Percentiles rank a stretch among this genome's conserved stretches.
These are phyloP conservation scores for Coprinopsis sp. DNA, from an alignment of 768 basidiomycete species.

Conservation along the genomic window DNA sequence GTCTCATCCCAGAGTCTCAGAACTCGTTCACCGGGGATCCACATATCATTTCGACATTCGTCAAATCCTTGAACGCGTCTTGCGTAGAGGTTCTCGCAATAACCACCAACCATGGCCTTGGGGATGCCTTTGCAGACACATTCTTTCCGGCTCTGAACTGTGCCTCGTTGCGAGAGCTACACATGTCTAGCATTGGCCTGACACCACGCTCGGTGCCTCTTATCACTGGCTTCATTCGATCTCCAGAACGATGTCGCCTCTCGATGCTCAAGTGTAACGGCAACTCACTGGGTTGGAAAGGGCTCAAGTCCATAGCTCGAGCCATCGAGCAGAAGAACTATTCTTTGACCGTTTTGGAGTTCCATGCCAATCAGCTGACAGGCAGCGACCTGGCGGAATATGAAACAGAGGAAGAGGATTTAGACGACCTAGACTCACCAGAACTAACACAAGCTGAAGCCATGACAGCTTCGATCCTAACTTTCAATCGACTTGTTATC, in stretches of 20 bases:
- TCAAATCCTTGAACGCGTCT: slow-evolving; percentile 51
- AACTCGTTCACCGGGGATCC: slow-evolving; percentile 29
- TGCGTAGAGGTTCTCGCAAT: slow-evolving; percentile 46
- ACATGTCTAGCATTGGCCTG: slow-evolving; percentile 49
- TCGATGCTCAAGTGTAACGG: slow-evolving; percentile 49
- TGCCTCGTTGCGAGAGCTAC: slow-evolving; percentile 46
- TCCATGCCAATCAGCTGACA: slow-evolving; percentile 43
- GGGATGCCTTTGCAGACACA: slow-evolving; percentile 42
- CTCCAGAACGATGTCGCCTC: slow-evolving; percentile 42
- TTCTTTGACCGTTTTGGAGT: slow-evolving; percentile 41
- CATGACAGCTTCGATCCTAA: slow-evolving; percentile 33
- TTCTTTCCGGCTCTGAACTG: slow-evolving; percentile 51
- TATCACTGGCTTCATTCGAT: slow-evolving; percentile 47
- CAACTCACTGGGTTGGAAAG: slow-evolving; percentile 46
- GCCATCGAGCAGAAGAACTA: slow-evolving; percentile 45
- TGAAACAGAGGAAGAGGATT: slow-evolving; percentile 21
- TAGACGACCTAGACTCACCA: slow-evolving; percentile 14
- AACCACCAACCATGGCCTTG: slow-evolving; percentile 44
- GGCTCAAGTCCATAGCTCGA: slow-evolving; percentile 39
- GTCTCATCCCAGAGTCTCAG: slow-evolving; percentile 9
- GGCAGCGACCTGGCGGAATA: slow-evolving; percentile 16
- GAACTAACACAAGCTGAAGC: slow-evolving; percentile 7
- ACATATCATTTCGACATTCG: slow-evolving; percentile 33
- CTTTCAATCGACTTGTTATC: slow-evolving; percentile 28
- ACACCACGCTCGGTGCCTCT: slow-evolving; percentile 36